These are phyloP conservation scores for Lippia alba DNA, from an alignment of 305 asterid genomes.

Conservation along the genomic window DNA sequence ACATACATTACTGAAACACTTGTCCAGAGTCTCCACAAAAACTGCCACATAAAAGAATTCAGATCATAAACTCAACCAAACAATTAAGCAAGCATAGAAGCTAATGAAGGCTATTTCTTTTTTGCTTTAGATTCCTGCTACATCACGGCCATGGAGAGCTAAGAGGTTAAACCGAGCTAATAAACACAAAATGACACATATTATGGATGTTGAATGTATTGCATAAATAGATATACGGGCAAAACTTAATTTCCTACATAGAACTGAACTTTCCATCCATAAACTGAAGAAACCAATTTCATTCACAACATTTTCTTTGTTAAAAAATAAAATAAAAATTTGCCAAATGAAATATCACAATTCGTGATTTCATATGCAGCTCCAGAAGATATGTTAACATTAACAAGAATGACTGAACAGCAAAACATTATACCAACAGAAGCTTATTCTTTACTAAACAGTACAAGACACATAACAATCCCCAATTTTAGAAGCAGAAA, in stretches of 20 bases:
- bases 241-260: not conserved
- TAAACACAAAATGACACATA: not conserved
- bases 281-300: not conserved
- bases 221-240: too few species aligned
- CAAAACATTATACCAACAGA: not conserved
- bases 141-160: not conserved
- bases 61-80: constrained; percentile 17
- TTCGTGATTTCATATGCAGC: not conserved
- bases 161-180: not conserved
- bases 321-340: too few species aligned
- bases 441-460: not conserved
- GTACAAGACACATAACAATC: not conserved
- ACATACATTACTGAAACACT: constrained; percentile 86
- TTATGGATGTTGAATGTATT: not conserved
- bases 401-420: not conserved
- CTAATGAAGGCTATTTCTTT: not conserved
- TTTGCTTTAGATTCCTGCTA: not conserved
- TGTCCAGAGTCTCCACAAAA: constrained; percentile 90
- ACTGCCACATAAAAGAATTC: constrained; percentile 51
- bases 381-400: not conserved
- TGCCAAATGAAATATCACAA: too few species aligned
- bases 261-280: constrained; percentile 4
- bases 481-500: not conserved
- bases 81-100: not conserved
- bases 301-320: too few species aligned